These are phyloP conservation scores for Epichloe glyceriae DNA, from an alignment of 2,329 filamentous ascomycete genomes.

Conservation along the genomic window DNA sequence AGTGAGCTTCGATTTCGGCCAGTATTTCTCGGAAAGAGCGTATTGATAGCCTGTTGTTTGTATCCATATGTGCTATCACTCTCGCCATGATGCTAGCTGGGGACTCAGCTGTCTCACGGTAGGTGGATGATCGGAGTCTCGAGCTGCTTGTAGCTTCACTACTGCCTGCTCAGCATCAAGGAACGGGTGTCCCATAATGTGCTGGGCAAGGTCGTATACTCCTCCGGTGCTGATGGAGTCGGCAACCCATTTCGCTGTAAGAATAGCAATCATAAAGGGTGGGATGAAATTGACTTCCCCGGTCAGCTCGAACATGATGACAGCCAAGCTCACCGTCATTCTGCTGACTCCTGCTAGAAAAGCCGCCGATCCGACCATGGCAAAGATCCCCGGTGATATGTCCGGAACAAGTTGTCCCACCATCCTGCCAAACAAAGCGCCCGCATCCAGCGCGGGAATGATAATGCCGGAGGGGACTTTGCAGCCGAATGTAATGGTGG, in stretches of 20 bases:
- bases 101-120: constrained; percentile 36
- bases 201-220: constrained; percentile 48
- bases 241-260: constrained; percentile 46
- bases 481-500: constrained; percentile 44
- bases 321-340: constrained; percentile 45
- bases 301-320: constrained; percentile 50
- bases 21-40: constrained; percentile 33
- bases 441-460: constrained; percentile 44
- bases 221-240: constrained; percentile 38
- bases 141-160: constrained; percentile 18
- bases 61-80: constrained; percentile 36
- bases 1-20: constrained; percentile 30
- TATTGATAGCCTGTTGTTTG: constrained; percentile 21
- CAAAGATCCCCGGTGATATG: constrained; percentile 45
- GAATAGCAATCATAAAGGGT: constrained; percentile 46
- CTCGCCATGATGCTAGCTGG: constrained; percentile 41
- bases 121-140: constrained; percentile 18
- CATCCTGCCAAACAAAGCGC: constrained; percentile 43
- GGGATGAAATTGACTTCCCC: constrained; percentile 44
- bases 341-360: constrained; percentile 45
- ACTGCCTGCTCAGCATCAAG: constrained; percentile 38
- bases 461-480: constrained; percentile 49
- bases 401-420: constrained; percentile 25
- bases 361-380: constrained; percentile 45
- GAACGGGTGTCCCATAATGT: constrained; percentile 44